These are phyloP conservation scores for Penicillium canescens DNA, from an alignment of 495 filamentous ascomycete genomes.

Conservation along the genomic window DNA sequence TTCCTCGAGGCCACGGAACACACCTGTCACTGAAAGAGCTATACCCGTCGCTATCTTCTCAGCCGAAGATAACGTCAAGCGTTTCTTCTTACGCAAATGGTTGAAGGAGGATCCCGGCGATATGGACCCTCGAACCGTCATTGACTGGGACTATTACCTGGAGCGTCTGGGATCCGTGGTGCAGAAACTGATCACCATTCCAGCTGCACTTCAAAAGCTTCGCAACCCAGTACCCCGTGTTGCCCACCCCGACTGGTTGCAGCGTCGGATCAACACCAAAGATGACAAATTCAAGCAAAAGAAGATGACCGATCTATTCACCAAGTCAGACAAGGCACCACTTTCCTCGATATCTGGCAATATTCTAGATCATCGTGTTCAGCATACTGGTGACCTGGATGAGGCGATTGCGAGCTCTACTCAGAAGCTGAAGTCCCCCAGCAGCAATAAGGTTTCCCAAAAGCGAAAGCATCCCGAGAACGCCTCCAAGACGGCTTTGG, in stretches of 20 bases:
- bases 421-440: conserved; percentile 69
- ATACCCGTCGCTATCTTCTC: conserved; percentile 97
- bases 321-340: conserved; percentile 71
- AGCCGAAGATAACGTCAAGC: conserved; percentile 81
- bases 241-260: conserved; percentile 94
- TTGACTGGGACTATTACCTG: conserved; percentile 96
- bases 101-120: conserved; percentile 89
- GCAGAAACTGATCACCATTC: conserved; percentile 98
- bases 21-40: conserved; percentile 91
- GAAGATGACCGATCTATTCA: conserved; percentile 95
- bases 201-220: conserved; percentile 91
- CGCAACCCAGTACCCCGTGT: conserved; percentile 92
- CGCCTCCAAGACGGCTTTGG: conserved; percentile 56
- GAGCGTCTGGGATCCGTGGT: conserved; percentile 95
- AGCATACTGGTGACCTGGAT: conserved; percentile 70
- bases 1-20: conserved; percentile 78
- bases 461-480: conserved; percentile 85
- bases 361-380: conserved; percentile 58
- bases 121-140: conserved; percentile 83
- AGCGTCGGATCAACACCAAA: conserved; percentile 87
- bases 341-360: conserved; percentile 73
- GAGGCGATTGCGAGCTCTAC: conserved; percentile 73
- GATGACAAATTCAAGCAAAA: conserved; percentile 98
- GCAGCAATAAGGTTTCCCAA: conserved; percentile 62
- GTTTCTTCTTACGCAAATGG: conserved; percentile 92